Evolutionary conservation across 495 filamentous ascomycete genomes (phyloP), one percentile per base, ranked within the genome.

Genomic region (Trichoderma orchidacearum): DNA sequence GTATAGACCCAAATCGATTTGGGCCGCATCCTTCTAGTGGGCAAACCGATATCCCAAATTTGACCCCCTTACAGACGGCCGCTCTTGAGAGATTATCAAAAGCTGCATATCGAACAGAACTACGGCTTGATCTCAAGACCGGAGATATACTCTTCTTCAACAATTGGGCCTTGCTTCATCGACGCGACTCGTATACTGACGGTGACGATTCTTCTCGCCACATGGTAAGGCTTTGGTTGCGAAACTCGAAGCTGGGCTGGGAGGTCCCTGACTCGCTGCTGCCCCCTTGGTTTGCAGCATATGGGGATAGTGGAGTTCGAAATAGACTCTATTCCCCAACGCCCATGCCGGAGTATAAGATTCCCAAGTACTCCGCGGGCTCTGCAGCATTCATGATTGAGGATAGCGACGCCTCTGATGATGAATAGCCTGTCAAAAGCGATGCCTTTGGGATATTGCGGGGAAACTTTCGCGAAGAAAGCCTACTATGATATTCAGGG

Each of bases 111-210:
- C 68, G 63, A 38, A 58, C 72, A 35, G 67, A 67, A 5, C 45
- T 71, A 5, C 60, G 29, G 18, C 62, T 86, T 5, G 66, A 78
- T 25, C 73, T 80, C 25, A 68, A 74, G 52, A 68, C 70, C 6
- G 84, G 82, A 0, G 83, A 87, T 63, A 69, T 86, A 15, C 65
- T 81, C 35, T 81, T 83, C 58, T 70, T 85, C 58, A 84, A 86
- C 61, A 86, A 87, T 56, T 69, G 82, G 27, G 70, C 70, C 5
- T 62, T 83, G 6, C 72, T 86, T 53, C 84, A 87, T 65, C 78
- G 71, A 17, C 70, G 80, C 1, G 73, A 76, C 31, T 59, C 68
- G 2, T 82, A 79, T 58, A 51, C 63, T 30, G 76, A 80, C 57
- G 54, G 61, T 2, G 50, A 53, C 13, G 53, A 55, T 15, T 64